These are phyloP conservation scores for Aureobasidium sp. DNA, from an alignment of 2,329 filamentous ascomycete genomes.

Conservation along the genomic window DNA sequence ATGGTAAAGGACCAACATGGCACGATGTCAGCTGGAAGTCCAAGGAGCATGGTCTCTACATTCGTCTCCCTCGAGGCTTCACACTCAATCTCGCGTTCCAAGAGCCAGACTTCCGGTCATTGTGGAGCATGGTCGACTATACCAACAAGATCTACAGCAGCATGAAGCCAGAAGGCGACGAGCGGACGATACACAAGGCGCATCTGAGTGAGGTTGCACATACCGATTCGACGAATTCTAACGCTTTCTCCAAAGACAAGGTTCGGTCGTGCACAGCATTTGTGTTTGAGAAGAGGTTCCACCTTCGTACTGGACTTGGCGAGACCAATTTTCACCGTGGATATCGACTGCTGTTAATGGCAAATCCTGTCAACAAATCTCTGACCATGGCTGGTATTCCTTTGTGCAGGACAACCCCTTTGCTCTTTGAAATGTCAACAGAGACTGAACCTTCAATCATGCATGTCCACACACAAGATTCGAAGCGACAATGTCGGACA, in stretches of 20 bases:
- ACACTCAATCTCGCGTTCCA: conserved; percentile 61
- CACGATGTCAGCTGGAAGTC: conserved; percentile 73
- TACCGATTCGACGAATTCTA: conserved; percentile 62
- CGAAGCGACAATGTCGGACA: conserved; percentile 59
- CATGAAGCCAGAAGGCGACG: conserved; percentile 60
- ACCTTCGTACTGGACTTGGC: conserved; percentile 64
- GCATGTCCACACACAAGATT: conserved; percentile 61
- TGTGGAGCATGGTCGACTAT: conserved; percentile 82
- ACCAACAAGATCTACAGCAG: conserved; percentile 66
- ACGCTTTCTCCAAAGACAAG: conserved; percentile 67
- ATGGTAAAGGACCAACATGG: conserved; percentile 61
- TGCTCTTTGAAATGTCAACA: conserved; percentile 63
- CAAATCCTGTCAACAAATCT: conserved; percentile 67
- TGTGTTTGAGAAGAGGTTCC: conserved; percentile 63
- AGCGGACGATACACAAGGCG: conserved; percentile 60
- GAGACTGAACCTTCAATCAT: conserved; percentile 62
- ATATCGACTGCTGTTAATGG: conserved; percentile 69
- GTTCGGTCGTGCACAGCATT: conserved; percentile 63
- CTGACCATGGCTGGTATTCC: conserved; percentile 68
- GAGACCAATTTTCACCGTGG: conserved; percentile 67
- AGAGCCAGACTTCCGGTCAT: conserved; percentile 67
- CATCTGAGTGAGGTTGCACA: conserved; percentile 71
- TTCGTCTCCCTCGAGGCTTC: conserved; percentile 70
- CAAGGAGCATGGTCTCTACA: conserved; percentile 54
- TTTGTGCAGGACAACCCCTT: conserved; percentile 55